phyloP scores from a whole-genome alignment of 257 asterid species.

The Dorcoceras hygrometricum region DNA sequence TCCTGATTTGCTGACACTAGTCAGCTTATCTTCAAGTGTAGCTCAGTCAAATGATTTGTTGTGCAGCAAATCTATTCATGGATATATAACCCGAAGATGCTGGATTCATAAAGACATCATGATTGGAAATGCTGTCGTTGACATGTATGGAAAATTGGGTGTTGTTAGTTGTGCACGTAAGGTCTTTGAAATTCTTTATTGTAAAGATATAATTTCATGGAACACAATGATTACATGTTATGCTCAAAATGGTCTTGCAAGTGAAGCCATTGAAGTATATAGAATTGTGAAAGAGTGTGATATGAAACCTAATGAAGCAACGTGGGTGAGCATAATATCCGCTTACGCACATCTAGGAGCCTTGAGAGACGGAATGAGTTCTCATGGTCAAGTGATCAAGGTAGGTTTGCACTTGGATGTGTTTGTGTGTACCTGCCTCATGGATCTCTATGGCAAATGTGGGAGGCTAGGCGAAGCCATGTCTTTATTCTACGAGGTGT shows the following conservation, averaged over 20 bases:
- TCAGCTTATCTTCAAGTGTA: conserved; percentile 66
- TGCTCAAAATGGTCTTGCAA: conserved; percentile 82
- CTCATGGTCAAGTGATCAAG: conserved; percentile 58
- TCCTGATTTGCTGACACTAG: conserved; percentile 68
- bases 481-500: conserved; percentile 49
- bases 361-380: conserved; percentile 59
- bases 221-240: conserved; percentile 74
- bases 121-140: conserved; percentile 70
- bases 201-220: conserved; percentile 75
- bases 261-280: conserved; percentile 55
- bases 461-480: conserved; percentile 54
- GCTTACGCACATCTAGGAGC: conserved; percentile 86
- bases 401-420: conserved; percentile 47
- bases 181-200: conserved; percentile 51
- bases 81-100: conserved; percentile 48
- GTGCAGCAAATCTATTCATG: conserved; percentile 61
- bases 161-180: conserved; percentile 45
- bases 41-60: conserved; percentile 54
- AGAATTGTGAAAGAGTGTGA: conserved; percentile 40
- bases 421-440: conserved; percentile 66
- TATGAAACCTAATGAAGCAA: conserved; percentile 52
- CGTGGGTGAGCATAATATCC: conserved; percentile 69
- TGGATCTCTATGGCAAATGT: conserved; percentile 80
- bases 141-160: conserved; percentile 89
- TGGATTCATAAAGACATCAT: conserved; percentile 49